A percentile compares a stretch with the other conserved stretches of the same genome.
phyloP scores from a whole-genome alignment of 768 basidiomycete species.

The Amanita rimosa region DNA sequence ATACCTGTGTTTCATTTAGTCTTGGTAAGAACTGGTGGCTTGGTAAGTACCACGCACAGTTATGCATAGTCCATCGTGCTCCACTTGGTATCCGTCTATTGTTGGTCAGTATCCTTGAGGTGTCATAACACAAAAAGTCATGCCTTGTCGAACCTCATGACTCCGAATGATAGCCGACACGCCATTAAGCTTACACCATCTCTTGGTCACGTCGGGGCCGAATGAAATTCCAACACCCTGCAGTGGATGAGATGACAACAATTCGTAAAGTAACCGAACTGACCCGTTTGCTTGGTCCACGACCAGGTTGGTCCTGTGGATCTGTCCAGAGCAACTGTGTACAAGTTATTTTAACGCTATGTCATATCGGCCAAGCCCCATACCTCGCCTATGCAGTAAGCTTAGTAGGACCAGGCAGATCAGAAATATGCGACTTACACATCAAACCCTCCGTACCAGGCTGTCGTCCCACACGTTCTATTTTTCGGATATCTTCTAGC shows the following conservation, averaged over 20 bases:
- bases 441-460: conserved; percentile 93
- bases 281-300: conserved; percentile 94
- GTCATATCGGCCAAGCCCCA: conserved; percentile 5
- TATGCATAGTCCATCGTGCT: conserved; percentile 90
- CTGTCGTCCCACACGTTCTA: conserved; percentile 79
- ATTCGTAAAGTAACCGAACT: conserved; percentile 16
- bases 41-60: conserved; percentile 42
- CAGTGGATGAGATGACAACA: conserved; percentile 46
- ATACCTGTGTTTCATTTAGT: conserved; percentile 41
- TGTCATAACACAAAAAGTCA: conserved; percentile 11
- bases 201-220: conserved; percentile 86
- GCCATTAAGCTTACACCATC: conserved; percentile 82
- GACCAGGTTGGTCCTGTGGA: conserved; percentile 78
- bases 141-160: conserved; percentile 92
- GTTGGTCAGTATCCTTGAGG: conserved; percentile 1
- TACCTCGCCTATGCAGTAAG: conserved; percentile 46
- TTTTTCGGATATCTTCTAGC: conserved; percentile 82
- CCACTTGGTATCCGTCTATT: conserved; percentile 85
- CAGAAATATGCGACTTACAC: conserved; percentile 45
- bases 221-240: conserved; percentile 94
- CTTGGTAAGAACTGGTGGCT: not conserved
- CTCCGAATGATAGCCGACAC: conserved; percentile 87
- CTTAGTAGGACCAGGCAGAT: conserved; percentile 4
- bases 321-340: conserved; percentile 88
- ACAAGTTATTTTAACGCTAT: not conserved